Percentiles rank a stretch among this genome's conserved stretches.
Evolutionary conservation across 2,329 filamentous ascomycete species (phyloP).

Genomic region (Neonectria magnoliae): DNA sequence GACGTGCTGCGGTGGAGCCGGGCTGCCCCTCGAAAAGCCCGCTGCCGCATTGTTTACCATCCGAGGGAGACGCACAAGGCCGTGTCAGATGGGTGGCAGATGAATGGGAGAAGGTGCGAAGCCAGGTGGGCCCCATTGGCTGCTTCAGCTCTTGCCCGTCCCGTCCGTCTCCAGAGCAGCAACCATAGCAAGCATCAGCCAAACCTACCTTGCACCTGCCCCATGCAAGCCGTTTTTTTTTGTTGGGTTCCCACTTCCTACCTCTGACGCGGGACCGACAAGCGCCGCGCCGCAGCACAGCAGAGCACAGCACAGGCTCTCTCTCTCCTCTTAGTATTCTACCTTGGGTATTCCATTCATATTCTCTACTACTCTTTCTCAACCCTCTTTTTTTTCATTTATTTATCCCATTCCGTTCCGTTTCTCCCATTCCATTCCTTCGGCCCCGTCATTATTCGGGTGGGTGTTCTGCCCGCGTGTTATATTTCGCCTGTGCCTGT

Average conservation of each 20-base stretch:
- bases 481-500: slow-evolving; percentile 4
- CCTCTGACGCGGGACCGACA: slow-evolving; percentile 9
- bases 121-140: slow-evolving; percentile 35
- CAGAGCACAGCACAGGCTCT: too few species aligned
- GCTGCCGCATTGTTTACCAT: slow-evolving; percentile 39
- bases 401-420: neutral
- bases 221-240: slow-evolving; percentile 20
- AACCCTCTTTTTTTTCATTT: neutral
- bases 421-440: slow-evolving; percentile 11
- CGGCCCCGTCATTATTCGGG: slow-evolving; percentile 9
- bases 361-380: neutral
- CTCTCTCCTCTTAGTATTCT: neutral
- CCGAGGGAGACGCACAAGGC: slow-evolving; percentile 16
- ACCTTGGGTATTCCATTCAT: neutral
- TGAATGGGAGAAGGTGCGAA: neutral
- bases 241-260: slow-evolving; percentile 20
- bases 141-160: slow-evolving; percentile 12
- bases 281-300: slow-evolving; percentile 3
- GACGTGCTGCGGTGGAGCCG: slow-evolving; percentile 23
- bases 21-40: neutral
- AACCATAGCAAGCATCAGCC: slow-evolving; percentile 21
- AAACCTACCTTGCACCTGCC: slow-evolving; percentile 9
- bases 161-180: slow-evolving; percentile 28
- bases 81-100: neutral
- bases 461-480: neutral